Evolutionary conservation across 139 green algal genomes (phyloP).

Genomic region (Closterium sp.): DNA sequence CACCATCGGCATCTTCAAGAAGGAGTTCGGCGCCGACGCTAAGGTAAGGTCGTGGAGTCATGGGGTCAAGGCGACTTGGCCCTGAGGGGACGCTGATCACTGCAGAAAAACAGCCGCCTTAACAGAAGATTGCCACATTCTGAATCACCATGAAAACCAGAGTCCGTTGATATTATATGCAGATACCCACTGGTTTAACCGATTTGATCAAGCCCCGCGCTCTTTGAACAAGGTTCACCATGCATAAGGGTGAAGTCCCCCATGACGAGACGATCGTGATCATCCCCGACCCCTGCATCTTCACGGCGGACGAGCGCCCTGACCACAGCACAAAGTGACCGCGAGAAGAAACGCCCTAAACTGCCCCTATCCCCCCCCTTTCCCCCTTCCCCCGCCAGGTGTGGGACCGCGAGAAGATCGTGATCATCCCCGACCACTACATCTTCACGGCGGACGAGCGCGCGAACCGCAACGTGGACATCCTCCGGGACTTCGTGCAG

Average conservation of each 20-base stretch:
- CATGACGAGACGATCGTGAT: background rate
- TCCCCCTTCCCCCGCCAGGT: slow-evolving; percentile 58
- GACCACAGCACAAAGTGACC: background rate
- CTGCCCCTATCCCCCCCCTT: background rate
- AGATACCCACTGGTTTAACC: too few species aligned
- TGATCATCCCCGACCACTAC: slow-evolving; percentile 97
- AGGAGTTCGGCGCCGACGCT: slow-evolving; percentile 72
- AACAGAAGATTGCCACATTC: too few species aligned
- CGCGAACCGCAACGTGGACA: slow-evolving; percentile 96
- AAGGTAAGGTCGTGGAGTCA: background rate
- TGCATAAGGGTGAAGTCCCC: too few species aligned
- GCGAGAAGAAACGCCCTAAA: too few species aligned
- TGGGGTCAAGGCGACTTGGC: background rate
- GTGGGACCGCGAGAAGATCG: slow-evolving; percentile 85
- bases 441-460: slow-evolving; percentile 92
- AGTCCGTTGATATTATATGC: too few species aligned
- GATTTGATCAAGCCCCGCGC: too few species aligned
- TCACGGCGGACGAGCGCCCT: background rate
- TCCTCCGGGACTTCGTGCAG: slow-evolving; percentile 76
- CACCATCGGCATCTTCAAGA: slow-evolving; percentile 93
- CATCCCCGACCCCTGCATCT: background rate
- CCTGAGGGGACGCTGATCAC: background rate
- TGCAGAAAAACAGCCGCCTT: background rate
- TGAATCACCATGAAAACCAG: too few species aligned
- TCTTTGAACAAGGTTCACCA: background rate